phyloP scores from a whole-genome alignment of 2,329 filamentous ascomycete genomes.

The Colletotrichum theobromicola region DNA sequence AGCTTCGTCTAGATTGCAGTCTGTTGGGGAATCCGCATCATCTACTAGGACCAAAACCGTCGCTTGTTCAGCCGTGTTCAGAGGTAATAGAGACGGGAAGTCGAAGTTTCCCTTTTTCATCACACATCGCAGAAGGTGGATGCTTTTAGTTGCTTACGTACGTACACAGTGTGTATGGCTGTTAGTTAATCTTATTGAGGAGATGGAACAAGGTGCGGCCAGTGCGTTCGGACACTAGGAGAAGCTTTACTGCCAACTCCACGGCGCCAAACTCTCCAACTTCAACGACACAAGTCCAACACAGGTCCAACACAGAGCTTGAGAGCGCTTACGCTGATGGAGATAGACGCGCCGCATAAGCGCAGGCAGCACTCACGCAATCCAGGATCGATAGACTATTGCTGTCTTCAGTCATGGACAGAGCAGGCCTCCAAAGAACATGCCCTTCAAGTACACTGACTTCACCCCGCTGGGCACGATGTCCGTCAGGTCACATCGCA shows the following conservation, averaged over 20 bases:
- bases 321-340: conserved; percentile 1
- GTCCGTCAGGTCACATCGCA: neutral
- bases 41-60: neutral
- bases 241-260: conserved; percentile 9
- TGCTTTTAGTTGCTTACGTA: neutral
- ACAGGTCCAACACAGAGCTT: neutral
- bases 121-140: neutral
- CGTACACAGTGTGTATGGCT: neutral
- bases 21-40: neutral
- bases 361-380: neutral
- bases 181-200: neutral
- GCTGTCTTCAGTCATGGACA: neutral
- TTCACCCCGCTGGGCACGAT: neutral
- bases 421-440: neutral
- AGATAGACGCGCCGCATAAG: conserved; percentile 7
- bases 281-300: neutral
- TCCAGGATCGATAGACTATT: too few species aligned
- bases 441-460: neutral
- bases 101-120: neutral
- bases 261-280: conserved; percentile 10
- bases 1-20: neutral
- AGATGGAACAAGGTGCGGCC: conserved; percentile 17
- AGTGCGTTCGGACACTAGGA: conserved; percentile 19
- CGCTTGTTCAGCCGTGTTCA: neutral
- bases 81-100: neutral